Conservation (phyloP, 768 basidiomycete species). For the Hypholoma fasciculare region DNA sequence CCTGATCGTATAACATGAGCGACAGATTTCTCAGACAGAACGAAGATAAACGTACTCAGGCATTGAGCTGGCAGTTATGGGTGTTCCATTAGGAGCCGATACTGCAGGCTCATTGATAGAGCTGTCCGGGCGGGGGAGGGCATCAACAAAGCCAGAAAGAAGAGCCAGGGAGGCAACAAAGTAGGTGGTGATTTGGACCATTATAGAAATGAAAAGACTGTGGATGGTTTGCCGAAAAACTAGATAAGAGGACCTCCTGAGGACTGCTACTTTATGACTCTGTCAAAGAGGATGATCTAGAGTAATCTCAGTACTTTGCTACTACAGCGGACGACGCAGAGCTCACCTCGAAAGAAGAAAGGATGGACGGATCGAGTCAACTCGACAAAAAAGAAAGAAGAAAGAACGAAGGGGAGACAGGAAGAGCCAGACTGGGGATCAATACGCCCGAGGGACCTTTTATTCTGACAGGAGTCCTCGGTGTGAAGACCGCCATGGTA, state of each 20-base stretch:
- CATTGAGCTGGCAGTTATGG: conserved; percentile 39
- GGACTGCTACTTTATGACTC: conserved; percentile 55
- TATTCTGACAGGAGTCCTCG: conserved; percentile 20
- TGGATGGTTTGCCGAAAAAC: conserved; percentile 37
- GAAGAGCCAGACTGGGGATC: conserved; percentile 28
- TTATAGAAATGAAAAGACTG: conserved; percentile 50
- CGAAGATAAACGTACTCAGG: conserved; percentile 32
- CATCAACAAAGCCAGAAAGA: conserved; percentile 51
- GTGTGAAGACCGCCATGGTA: conserved; percentile 33
- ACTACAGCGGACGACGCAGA: neutral
- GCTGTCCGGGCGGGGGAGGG: conserved; percentile 45
- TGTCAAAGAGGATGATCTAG: conserved; percentile 73
- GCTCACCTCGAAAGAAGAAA: conserved; percentile 56
- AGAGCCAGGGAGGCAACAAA: conserved; percentile 51
- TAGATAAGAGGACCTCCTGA: conserved; percentile 50
- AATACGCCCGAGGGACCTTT: conserved; percentile 14
- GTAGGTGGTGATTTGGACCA: conserved; percentile 60
- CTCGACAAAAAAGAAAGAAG: conserved; percentile 55
- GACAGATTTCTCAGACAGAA: neutral
- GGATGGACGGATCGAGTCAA: conserved; percentile 62
- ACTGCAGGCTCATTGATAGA: conserved; percentile 39
- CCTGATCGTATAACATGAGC: neutral
- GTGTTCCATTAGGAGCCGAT: conserved; percentile 47
- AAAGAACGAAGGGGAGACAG: conserved; percentile 37
- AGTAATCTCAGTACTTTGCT: conserved; percentile 3